Base-by-base conservation (phyloP, 768 basidiomycete species). In the Kwoniella newhampshirensis region DNA sequence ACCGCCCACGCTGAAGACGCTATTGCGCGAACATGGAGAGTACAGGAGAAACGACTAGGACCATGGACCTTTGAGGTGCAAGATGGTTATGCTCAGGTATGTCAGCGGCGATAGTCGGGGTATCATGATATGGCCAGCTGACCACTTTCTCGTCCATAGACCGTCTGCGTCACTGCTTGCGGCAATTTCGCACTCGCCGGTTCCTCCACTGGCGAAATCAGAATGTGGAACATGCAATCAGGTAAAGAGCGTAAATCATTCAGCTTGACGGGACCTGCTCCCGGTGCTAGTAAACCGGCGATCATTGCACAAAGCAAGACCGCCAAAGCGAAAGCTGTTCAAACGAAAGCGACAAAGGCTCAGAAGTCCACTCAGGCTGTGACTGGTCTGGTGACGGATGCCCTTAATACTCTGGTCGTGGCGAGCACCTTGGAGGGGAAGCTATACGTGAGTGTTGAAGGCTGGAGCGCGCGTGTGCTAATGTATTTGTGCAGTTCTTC, bases 171-270 rank as follows among this genome's bases (percentile, higher is more conserved):
- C 18, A 87, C 92, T 3, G 87, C 90, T 0, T 99, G 96, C 71
- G 96, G 96, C 7, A 98, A 98, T 70, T 99, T 97, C 71, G 90
- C 88, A 26, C 75, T 98, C 11, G 90, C 85, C 3, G 85, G 91
- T 23, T 87, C 87, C 1, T 88, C 89, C 1, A 86, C 84, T 0
- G 81, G 81, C 23, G 64, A 75, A 40, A 87, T 98, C 36, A 76
- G 84, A 56, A 86, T 93, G 86, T 98, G 91, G 88, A 99, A 97
- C 73, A 85, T 99, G 85, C 94, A 99, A 76, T 91, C 89, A 3
- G 96, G 96, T 1, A 82, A 92, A 56, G 83, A 83, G 65, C 82
- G 94, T 42, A 89, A 87, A 77, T 81, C 82, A 1, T 97, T 89
- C 73, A 79, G 81, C 59, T 69, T 94, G 3, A 62, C 50, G 18